phyloP scores from a whole-genome alignment of 805 yeast species.

The Tetrapisispora nanseiensis region DNA sequence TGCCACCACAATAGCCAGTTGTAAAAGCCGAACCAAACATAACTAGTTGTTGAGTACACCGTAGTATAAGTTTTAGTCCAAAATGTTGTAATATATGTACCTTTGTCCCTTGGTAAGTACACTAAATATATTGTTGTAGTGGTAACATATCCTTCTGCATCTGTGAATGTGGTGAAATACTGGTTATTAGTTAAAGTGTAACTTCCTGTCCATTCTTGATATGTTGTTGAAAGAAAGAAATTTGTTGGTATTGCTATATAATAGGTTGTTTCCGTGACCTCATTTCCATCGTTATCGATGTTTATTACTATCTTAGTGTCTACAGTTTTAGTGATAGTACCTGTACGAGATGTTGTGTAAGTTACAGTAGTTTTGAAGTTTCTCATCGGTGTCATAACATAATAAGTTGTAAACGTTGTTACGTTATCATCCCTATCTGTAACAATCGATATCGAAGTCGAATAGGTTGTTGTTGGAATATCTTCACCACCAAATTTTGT shows the following conservation, averaged over 20 bases:
- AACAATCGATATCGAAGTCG: background rate
- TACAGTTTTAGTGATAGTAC: background rate
- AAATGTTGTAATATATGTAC: background rate
- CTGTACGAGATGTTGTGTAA: background rate
- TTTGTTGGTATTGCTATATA: constrained; percentile 1
- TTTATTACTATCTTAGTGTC: background rate
- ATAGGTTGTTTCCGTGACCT: background rate
- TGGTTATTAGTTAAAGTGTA: background rate
- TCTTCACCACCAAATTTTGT: background rate
- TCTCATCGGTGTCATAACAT: background rate
- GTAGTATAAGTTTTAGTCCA: background rate
- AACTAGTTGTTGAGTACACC: background rate
- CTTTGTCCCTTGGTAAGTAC: background rate
- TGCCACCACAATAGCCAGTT: background rate
- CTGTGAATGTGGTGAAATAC: background rate
- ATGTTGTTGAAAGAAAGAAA: background rate
- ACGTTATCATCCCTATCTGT: background rate
- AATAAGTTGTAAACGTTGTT: background rate
- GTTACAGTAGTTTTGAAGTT: background rate
- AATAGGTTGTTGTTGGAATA: background rate
- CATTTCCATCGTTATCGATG: background rate
- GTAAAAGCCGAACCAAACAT: background rate
- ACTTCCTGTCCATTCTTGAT: background rate
- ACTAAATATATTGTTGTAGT: constrained; percentile 1
- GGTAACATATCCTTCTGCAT: background rate